Evolutionary conservation across 2,329 filamentous ascomycete genomes (phyloP), one percentile per base, ranked within the genome.

Genomic region (Colletotrichum tropicale): DNA sequence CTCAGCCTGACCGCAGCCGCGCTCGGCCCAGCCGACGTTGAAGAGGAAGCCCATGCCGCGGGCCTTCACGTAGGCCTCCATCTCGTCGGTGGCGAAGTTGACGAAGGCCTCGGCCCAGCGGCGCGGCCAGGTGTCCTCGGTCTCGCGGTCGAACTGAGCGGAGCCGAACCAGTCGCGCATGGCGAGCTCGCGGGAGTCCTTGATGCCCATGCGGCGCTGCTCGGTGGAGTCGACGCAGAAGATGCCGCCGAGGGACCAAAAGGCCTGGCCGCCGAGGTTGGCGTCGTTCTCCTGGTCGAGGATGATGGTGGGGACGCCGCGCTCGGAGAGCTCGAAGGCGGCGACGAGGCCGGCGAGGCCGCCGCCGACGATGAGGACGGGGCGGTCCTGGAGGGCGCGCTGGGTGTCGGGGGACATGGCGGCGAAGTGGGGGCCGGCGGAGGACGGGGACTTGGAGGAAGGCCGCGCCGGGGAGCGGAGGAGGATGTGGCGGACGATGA

Each of bases 71-170:
- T 93, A 93, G 28, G 78, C 76, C 83, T 92, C 91, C 86, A 93
- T 88, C 78, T 88, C 89, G 79, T 90, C 89, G 3, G 88, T 82
- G 2, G 91, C 91, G 80, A 93, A 93, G 82, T 92, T 83, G 69
- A 93, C 91, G 82, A 92, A 93, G 0, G 91, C 91, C 80, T 91
- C 87, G n/a, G 91, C 91, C 91, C 91, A 93, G 66, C 86, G 84
- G 10, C 88, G 86, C 55, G 91, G 91, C 91, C 91, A 93, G 79
- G 84, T 81, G 81, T 93, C 91, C 70, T 91, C 88, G 28, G 76
- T 80, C 18, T 88, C 86, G 58, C 91, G 90, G 79, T 93, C 91
- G 80, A 93, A 93, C 70, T 84, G 83, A 2, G 91, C 91, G 2
- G 88, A 89, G 65, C 87, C 87, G 64, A 92, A 78, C 91, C 91